Conservation (phyloP, 2,329 filamentous ascomycete species). For the Pseudogymnoascus sp. region DNA sequence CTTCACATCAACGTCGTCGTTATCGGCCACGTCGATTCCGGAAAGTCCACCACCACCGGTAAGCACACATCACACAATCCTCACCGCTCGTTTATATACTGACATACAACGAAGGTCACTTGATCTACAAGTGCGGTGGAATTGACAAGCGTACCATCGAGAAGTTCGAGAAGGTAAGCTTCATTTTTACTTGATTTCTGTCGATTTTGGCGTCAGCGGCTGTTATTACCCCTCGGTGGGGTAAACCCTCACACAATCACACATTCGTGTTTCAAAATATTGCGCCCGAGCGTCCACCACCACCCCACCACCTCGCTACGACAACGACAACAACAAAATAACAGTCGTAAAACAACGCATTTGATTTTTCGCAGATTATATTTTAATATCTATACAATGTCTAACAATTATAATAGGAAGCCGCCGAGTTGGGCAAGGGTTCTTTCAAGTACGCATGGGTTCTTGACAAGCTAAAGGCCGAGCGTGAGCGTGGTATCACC, state of each 20-base stretch:
- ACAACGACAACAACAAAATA: constrained; percentile 19
- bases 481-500: constrained; percentile 99
- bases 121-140: constrained; percentile 99
- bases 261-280: constrained; percentile 22
- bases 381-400: constrained; percentile 17
- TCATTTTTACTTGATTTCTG: constrained; percentile 9
- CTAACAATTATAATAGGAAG: constrained; percentile 57
- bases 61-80: constrained; percentile 35
- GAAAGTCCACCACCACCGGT: constrained; percentile 96
- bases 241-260: constrained; percentile 22
- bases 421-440: constrained; percentile 97
- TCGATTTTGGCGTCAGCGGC: constrained; percentile 21
- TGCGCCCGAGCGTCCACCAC: constrained; percentile 16
- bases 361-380: background rate
- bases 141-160: constrained; percentile 99
- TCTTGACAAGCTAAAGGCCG: constrained; percentile 99
- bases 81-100: constrained; percentile 15
- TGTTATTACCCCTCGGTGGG: constrained; percentile 28
- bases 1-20: constrained; percentile 96
- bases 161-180: constrained; percentile 99
- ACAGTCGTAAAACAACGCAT: constrained; percentile 11
- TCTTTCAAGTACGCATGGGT: constrained; percentile 99
- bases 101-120: constrained; percentile 56
- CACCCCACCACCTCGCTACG: constrained; percentile 3
- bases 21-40: constrained; percentile 99